Evolutionary conservation across 1,284 basidiomycete genomes (phyloP).

Genomic region (Neolentinus lepideus): DNA sequence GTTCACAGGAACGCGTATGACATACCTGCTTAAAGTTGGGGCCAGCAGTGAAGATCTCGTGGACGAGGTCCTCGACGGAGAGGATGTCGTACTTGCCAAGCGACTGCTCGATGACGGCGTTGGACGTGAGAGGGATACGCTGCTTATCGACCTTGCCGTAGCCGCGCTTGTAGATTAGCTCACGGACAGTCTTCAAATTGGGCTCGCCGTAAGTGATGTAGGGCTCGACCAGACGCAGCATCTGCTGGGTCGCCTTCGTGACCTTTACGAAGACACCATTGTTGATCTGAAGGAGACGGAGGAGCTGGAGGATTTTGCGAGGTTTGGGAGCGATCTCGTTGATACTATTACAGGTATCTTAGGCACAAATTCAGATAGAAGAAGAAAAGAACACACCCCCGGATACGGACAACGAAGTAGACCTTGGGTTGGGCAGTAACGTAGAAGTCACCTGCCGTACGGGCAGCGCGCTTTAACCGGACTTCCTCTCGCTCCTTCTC

Average conservation of each 20-base stretch:
- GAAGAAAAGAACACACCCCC: slow-evolving; percentile 56
- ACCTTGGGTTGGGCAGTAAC: slow-evolving; percentile 96
- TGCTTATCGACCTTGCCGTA: slow-evolving; percentile 99
- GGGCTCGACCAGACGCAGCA: slow-evolving; percentile 96
- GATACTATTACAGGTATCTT: slow-evolving; percentile 58
- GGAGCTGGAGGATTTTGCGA: slow-evolving; percentile 97
- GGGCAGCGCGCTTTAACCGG: slow-evolving; percentile 90
- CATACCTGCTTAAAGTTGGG: slow-evolving; percentile 97
- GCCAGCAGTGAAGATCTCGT: slow-evolving; percentile 94
- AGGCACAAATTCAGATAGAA: slow-evolving; percentile 1
- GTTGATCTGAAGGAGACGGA: slow-evolving; percentile 99
- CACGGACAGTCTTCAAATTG: slow-evolving; percentile 95
- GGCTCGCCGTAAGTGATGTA: slow-evolving; percentile 97
- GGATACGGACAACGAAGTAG: slow-evolving; percentile 96
- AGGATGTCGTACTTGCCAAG: slow-evolving; percentile 97
- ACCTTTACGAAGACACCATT: slow-evolving; percentile 99
- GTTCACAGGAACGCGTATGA: slow-evolving; percentile 7
- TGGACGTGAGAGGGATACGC: slow-evolving; percentile 93
- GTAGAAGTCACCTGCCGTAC: slow-evolving; percentile 93
- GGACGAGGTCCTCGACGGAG: slow-evolving; percentile 96
- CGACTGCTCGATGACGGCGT: slow-evolving; percentile 86
- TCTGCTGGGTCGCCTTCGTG: slow-evolving; percentile 94
- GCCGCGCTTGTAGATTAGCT: slow-evolving; percentile 99
- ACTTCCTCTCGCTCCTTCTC: slow-evolving; percentile 94
- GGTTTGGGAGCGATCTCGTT: slow-evolving; percentile 99